These are phyloP conservation scores for Aspergillus sclerotioniger DNA, from an alignment of 495 filamentous ascomycete species.

Conservation along the genomic window DNA sequence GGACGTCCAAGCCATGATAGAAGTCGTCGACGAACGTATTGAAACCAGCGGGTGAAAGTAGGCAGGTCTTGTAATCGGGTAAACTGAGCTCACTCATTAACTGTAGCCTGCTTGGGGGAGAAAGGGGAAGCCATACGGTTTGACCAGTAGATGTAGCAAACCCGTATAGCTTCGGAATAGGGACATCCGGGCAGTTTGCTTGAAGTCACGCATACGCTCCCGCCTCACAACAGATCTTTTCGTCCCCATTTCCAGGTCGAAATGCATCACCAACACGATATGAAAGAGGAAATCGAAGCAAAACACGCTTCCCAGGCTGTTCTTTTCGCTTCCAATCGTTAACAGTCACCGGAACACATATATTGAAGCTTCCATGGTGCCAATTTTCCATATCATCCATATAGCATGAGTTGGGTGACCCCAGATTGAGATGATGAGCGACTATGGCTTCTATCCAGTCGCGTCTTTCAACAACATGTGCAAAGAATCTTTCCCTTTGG, in stretches of 20 bases:
- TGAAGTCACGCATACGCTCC: neutral
- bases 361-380: too few species aligned
- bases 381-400: too few species aligned
- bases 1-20: conserved; percentile 21
- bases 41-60: conserved; percentile 22
- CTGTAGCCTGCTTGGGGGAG: neutral
- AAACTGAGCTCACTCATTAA: conserved; percentile 25
- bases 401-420: too few species aligned
- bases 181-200: neutral
- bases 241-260: neutral
- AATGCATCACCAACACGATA: too few species aligned
- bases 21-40: conserved; percentile 20
- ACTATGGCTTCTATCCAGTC: too few species aligned
- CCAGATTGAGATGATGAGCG: too few species aligned
- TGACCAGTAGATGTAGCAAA: conserved; percentile 30
- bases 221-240: neutral
- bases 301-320: too few species aligned
- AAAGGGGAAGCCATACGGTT: conserved; percentile 12
- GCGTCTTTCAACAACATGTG: too few species aligned
- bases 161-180: neutral
- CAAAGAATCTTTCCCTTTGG: too few species aligned
- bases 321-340: too few species aligned
- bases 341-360: too few species aligned
- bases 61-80: conserved; percentile 23
- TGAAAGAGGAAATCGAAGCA: too few species aligned